Percentiles rank a stretch among this genome's conserved stretches.
phyloP scores from a whole-genome alignment of 148 eudicot genomes.

The Linanthus parryae region DNA sequence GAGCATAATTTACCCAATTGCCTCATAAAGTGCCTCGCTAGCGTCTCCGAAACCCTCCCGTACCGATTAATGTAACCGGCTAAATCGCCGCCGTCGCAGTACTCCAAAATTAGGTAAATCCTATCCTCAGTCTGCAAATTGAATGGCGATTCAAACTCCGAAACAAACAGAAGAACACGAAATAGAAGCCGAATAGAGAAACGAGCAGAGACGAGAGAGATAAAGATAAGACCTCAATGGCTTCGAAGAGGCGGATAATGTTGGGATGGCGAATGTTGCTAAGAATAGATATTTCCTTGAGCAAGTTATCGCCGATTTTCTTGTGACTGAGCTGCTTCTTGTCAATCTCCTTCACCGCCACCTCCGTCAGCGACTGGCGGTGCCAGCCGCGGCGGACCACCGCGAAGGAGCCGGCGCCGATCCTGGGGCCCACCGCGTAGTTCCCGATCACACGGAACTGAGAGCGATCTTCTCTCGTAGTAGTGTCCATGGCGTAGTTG shows the following conservation, averaged over 20 bases:
- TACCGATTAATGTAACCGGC: constrained; percentile 41
- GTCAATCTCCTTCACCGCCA: constrained; percentile 55
- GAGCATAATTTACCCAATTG: constrained; percentile 33
- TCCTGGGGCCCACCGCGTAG: constrained; percentile 34
- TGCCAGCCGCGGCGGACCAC: constrained; percentile 48
- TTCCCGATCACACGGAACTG: constrained; percentile 40
- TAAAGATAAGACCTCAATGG: constrained; percentile 28
- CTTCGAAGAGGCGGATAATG: constrained; percentile 43
- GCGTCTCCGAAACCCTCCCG: constrained; percentile 45
- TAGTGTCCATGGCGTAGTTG: too few species aligned
- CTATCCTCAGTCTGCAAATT: constrained; percentile 40
- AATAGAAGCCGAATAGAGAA: neutral
- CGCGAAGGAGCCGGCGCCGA: constrained; percentile 57
- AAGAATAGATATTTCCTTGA: constrained; percentile 48
- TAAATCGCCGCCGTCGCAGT: constrained; percentile 50
- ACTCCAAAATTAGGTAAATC: constrained; percentile 48
- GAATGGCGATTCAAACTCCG: too few species aligned
- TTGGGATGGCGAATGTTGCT: constrained; percentile 41
- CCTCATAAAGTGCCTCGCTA: constrained; percentile 48
- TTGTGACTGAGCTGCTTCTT: constrained; percentile 36
- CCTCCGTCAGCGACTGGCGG: constrained; percentile 27
- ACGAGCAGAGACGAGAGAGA: neutral
- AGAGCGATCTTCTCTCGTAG: too few species aligned
- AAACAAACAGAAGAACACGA: too few species aligned
- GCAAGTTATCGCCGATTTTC: constrained; percentile 21